Evolutionary conservation across 257 asterid genomes (phyloP).

Genomic region (Solanum ahanhuiri): DNA sequence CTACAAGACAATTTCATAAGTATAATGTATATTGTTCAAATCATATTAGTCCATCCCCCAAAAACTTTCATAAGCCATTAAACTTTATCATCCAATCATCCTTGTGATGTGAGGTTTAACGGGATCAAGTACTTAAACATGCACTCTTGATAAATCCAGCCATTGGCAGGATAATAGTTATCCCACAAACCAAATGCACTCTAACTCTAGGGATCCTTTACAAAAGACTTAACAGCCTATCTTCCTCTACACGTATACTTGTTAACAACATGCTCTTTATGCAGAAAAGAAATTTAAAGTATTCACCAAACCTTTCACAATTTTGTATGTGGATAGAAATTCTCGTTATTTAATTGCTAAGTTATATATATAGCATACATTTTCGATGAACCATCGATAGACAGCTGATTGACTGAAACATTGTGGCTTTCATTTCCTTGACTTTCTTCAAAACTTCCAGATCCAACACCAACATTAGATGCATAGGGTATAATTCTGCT

Average conservation of each 20-base stretch:
- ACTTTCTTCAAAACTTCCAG: slow-evolving; percentile 43
- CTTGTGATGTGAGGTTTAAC: background rate
- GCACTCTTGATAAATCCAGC: background rate
- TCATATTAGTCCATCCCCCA: background rate
- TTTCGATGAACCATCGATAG: slow-evolving; percentile 20
- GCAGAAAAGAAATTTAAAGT: background rate
- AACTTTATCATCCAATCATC: background rate
- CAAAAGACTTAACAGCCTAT: background rate
- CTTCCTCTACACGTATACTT: background rate
- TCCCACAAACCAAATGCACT: background rate
- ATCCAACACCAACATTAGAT: slow-evolving; percentile 45
- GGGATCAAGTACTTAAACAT: background rate
- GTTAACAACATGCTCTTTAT: background rate
- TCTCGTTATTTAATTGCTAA: background rate
- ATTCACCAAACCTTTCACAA: background rate
- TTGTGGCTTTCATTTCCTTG: slow-evolving; percentile 19
- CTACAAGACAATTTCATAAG: background rate
- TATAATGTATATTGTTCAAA: background rate
- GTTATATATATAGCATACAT: slow-evolving; percentile 10
- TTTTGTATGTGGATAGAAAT: background rate
- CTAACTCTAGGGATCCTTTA: background rate
- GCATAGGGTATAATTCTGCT: slow-evolving; percentile 24
- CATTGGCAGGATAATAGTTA: background rate
- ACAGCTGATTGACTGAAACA: slow-evolving; percentile 7
- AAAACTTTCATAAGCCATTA: background rate